A percentile compares a stretch with the other conserved stretches of the same genome.
Conservation (phyloP, 257 asterid genomes). For the Paraleonurus japonicus region DNA sequence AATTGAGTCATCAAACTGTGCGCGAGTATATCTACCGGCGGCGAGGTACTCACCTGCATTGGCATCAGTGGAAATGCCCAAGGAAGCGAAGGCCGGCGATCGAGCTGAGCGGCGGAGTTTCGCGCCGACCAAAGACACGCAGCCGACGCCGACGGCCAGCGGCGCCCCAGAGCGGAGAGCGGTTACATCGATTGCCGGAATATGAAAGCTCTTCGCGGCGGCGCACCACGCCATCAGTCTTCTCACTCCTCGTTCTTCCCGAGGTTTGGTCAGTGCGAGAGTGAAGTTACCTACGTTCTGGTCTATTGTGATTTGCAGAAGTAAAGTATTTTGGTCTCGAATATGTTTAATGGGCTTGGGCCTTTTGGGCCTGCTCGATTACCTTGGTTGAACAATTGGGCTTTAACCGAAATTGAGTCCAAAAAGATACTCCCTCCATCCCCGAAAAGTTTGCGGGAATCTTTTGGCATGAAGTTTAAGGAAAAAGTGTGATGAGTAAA, state of each 20-base stretch:
- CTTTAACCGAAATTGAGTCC: not conserved
- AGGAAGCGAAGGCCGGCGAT: slow-evolving; percentile 65
- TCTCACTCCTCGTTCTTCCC: not conserved
- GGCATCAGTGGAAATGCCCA: slow-evolving; percentile 55
- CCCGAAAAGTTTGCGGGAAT: no score
- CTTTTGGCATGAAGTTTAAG: no score
- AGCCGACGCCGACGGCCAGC: slow-evolving; percentile 46
- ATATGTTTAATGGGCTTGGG: not conserved
- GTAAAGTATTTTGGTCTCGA: not conserved
- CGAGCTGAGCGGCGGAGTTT: slow-evolving; percentile 43
- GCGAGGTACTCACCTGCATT: slow-evolving; percentile 30
- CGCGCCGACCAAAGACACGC: slow-evolving; percentile 57
- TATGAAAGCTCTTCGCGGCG: slow-evolving; percentile 67
- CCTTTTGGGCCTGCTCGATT: not conserved
- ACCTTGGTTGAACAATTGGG: not conserved
- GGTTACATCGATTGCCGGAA: slow-evolving; percentile 63
- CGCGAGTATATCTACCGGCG: not conserved
- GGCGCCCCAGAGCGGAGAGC: slow-evolving; percentile 55
- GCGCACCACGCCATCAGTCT: slow-evolving; percentile 70
- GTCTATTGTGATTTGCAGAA: not conserved
- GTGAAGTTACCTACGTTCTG: not conserved
- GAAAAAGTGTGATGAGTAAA: no score
- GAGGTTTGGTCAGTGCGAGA: not conserved
- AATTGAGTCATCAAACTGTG: not conserved
- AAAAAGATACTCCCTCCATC: not conserved